Base-by-base conservation (phyloP, 345 rosid species). In the Arabis alpina region DNA sequence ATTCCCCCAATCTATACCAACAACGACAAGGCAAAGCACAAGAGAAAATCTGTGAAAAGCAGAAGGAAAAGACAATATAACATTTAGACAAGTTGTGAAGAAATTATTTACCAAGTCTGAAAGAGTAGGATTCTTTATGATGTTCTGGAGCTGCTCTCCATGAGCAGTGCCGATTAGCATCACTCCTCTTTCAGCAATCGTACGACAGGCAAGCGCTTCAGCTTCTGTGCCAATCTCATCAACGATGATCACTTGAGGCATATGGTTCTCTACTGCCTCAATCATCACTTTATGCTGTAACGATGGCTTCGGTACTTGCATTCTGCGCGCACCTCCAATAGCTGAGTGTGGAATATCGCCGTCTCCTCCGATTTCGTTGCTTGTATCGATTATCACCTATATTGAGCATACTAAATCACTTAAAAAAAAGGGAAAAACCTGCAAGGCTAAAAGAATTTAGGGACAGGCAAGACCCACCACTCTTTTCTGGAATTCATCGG, bases 301-400 rank as follows among this genome's bases (percentile, higher is more conserved):
- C 14, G 83, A 80, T 40, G 86, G 85, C 23, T 87, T 79, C 0
- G 88, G 85, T 48, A 89, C 96, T 75, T 87, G 92, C 90, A 87
- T 81, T 74, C 96, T 85, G 55, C 92, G 77, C 5, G 96, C 90
- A 28, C 86, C 77, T 61, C 96, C 96, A 40, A 89, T 84, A 65
- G 87, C 92, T 25, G 86, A 76, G 77, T 87, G 89, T 3, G 89
- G 96, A 73, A 89, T 77, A 73, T 89, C 77, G 9, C 92, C 91
- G 76, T 87, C 90, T 24, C 92, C 91, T 72, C 91, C 96, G 27
- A 87, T 85, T 77, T 89, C 92, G 14, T 89, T 89, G 82, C 87
- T 85, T 2, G 92, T 87, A 77, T 89, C 92, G 43, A 87, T 78
- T 50, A 89, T 80, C 66, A 89, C 85, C 93, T 87, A 55, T 45